Conservation (phyloP, 306 rosid genomes). For the Fragaria nilgerrensis region DNA sequence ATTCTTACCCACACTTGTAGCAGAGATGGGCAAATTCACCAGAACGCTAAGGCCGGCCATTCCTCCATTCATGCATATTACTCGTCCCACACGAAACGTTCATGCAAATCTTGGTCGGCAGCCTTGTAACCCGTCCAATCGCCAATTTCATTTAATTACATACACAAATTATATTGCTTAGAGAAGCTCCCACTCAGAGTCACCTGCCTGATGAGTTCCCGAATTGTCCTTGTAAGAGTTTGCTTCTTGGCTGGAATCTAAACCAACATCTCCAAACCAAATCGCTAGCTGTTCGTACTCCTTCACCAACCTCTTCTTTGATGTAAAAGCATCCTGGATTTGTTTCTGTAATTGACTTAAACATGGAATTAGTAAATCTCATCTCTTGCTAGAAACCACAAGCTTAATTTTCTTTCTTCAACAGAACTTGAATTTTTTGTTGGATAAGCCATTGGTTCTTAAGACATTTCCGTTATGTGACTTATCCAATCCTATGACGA, state of each 20-base stretch:
- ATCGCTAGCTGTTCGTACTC: slow-evolving; percentile 83
- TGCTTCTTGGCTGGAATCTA: slow-evolving; percentile 34
- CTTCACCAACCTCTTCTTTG: slow-evolving; percentile 70
- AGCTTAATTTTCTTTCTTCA: neutral
- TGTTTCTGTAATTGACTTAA: slow-evolving; percentile 40
- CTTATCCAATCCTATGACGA: neutral
- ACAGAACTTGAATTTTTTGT: neutral
- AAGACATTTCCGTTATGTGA: neutral
- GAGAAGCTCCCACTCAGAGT: slow-evolving; percentile 83
- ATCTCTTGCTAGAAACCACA: neutral
- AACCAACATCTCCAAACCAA: slow-evolving; percentile 72
- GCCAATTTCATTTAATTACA: slow-evolving; percentile 32
- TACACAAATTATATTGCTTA: slow-evolving; percentile 28
- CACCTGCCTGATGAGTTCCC: slow-evolving; percentile 41
- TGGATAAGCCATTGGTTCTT: slow-evolving; percentile 2
- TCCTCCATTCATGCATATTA: slow-evolving; percentile 59
- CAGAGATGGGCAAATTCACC: slow-evolving; percentile 90
- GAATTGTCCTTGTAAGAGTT: slow-evolving; percentile 15
- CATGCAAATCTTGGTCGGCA: slow-evolving; percentile 45
- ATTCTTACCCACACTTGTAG: slow-evolving; percentile 74
- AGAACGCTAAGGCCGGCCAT: slow-evolving; percentile 83
- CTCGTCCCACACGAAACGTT: slow-evolving; percentile 50
- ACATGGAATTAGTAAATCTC: neutral
- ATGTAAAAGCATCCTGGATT: slow-evolving; percentile 70
- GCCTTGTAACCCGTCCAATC: slow-evolving; percentile 18